phyloP scores from a whole-genome alignment of 2,329 filamentous ascomycete species.

The Paraconiothyrium brasiliense region DNA sequence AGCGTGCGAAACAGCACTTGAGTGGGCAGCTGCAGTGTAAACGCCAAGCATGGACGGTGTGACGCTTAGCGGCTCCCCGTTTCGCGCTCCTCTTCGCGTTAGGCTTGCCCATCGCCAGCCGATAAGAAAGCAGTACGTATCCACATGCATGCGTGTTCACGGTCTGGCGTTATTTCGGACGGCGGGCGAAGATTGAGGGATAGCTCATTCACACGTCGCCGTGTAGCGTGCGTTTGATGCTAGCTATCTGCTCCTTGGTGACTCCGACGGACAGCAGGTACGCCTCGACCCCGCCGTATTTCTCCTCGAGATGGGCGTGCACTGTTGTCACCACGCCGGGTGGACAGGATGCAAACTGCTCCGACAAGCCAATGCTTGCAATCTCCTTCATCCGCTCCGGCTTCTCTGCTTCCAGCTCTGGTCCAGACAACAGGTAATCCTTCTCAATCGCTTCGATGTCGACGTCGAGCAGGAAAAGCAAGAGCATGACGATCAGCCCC shows the following conservation, averaged over 20 bases:
- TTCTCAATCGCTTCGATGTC: conserved; percentile 68
- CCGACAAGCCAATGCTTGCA: conserved; percentile 72
- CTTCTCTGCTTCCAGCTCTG: conserved; percentile 68
- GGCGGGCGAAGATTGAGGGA: not conserved
- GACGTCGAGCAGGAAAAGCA: conserved; percentile 70
- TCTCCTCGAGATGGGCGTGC: conserved; percentile 64
- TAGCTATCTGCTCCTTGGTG: conserved; percentile 43
- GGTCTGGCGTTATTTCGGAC: not conserved
- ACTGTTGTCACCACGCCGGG: conserved; percentile 70
- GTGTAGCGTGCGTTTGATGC: conserved; percentile 45
- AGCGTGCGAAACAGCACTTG: conserved; percentile 25
- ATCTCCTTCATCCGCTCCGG: conserved; percentile 75
- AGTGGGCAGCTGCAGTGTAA: conserved; percentile 18
- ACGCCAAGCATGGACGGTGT: conserved; percentile 44
- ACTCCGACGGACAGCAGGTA: conserved; percentile 73
- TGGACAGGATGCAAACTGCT: conserved; percentile 73
- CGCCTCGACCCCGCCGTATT: conserved; percentile 71
- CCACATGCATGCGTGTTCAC: conserved; percentile 4
- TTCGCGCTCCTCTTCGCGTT: not conserved
- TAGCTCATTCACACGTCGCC: conserved; percentile 25
- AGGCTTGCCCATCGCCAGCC: conserved; percentile 6
- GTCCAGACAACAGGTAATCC: conserved; percentile 76
- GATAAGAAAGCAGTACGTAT: conserved; percentile 3
- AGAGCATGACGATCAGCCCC: conserved; percentile 74
- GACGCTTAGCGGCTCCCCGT: conserved; percentile 21